Evolutionary conservation across 2,329 filamentous ascomycete species (phyloP), one percentile per base, ranked within the genome.

Genomic region (Diaporthe ampelina): DNA sequence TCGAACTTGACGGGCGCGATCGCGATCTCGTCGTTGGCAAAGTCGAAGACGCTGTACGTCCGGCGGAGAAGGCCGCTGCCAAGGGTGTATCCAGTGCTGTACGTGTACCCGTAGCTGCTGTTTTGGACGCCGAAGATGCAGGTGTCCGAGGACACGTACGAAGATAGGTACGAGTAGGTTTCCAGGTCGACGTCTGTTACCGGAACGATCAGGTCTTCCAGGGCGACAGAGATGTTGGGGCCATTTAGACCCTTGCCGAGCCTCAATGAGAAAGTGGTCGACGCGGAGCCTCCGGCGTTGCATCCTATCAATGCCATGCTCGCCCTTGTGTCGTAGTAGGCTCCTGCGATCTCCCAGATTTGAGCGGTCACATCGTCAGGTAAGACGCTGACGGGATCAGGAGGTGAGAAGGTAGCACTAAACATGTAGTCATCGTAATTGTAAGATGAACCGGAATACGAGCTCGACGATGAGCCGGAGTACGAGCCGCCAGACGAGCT

Each of bases 61-160:
- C 80, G 79, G 43, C 80, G 80, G 45, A 83, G 74, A 56, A 82
- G 48, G 21, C 77, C 72, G 73, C 76, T 76, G 21, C 81, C 79
- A 4, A 83, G 54, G 54, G 63, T 78, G 65, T 73, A 78, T 21
- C 19, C 70, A 13, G 24, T 29, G 9, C 54, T 73, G 29, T 45
- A 74, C 24, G 35, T 21, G 48, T 57, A 70, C 0, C 59, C 72
- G 15, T 40, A 72, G 70, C 63, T 70, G 19, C 43, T 54, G 52
- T 80, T 80, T 59, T 83, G 81, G 3, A 83, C 75, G 61, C 79
- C 81, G 40, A 83, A 82, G 17, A 80, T 32, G 58, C 82, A 83
- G 21, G 57, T n/a, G 11, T 40, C 24, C 21, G 67, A 37, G 56
- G 58, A 21, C 19, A 43, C 11, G 17, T 57, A 58, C 35, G 43